Conservation (phyloP, 2,329 filamentous ascomycete species). For the Penicillium aurantiogriseum region DNA sequence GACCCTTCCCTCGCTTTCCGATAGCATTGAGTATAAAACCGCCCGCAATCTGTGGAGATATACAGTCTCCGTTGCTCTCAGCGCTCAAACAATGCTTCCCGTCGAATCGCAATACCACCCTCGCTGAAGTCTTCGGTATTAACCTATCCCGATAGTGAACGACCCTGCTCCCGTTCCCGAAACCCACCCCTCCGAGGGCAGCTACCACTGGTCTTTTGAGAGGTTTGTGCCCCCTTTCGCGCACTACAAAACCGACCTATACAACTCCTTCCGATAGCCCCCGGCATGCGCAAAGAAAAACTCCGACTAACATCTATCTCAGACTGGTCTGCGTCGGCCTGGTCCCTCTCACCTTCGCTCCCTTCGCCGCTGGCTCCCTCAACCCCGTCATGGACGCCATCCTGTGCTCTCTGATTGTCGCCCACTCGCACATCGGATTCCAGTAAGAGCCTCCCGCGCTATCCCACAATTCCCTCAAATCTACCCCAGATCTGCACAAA, state of each 20-base stretch:
- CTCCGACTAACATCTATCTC: constrained; percentile 4
- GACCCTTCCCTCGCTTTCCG: constrained; percentile 1
- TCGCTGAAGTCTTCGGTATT: constrained; percentile 10
- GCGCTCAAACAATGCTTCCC: not conserved
- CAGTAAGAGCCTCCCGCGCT: constrained; percentile 55
- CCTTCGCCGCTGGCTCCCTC: constrained; percentile 86
- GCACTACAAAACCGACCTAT: not conserved
- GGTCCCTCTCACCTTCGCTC: constrained; percentile 81
- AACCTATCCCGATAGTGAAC: constrained; percentile 61
- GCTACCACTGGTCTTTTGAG: constrained; percentile 99
- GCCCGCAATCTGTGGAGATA: not conserved
- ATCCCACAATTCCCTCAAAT: not conserved
- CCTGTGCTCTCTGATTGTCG: constrained; percentile 75
- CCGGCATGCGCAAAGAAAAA: not conserved
- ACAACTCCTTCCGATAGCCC: not conserved
- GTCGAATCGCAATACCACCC: not conserved
- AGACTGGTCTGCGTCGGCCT: constrained; percentile 76
- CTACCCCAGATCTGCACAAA: not conserved
- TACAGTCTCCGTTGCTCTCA: not conserved
- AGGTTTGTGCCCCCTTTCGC: constrained; percentile 45
- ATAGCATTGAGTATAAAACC: not conserved
- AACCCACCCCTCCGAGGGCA: constrained; percentile 76
- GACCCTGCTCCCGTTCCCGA: constrained; percentile 75
- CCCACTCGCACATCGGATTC: constrained; percentile 96
- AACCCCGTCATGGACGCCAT: constrained; percentile 86